Conservation (phyloP, 75 land plant genomes). For the Pseudotsuga menziesii region DNA sequence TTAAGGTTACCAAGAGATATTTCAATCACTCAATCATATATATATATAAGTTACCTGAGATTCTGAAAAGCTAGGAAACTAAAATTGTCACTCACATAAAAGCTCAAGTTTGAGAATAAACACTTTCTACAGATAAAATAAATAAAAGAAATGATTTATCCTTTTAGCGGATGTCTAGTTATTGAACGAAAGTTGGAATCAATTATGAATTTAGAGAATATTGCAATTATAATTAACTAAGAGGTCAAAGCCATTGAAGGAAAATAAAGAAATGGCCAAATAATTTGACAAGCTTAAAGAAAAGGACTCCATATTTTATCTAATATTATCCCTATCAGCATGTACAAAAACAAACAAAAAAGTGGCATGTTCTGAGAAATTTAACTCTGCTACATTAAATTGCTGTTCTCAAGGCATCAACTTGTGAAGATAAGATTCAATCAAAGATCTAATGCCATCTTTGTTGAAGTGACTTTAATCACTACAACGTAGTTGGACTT, state of each 20-base stretch:
- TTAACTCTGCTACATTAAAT: neutral
- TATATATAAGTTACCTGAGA: neutral
- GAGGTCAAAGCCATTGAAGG: neutral
- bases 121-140: neutral
- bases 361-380: neutral
- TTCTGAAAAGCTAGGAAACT: neutral
- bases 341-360: neutral
- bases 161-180: neutral
- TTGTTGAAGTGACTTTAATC: no score
- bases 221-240: neutral
- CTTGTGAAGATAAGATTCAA: neutral
- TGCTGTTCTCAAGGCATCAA: neutral
- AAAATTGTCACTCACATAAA: conserved; percentile 1
- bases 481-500: no score
- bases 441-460: no score
- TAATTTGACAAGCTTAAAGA: neutral
- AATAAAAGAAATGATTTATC: neutral
- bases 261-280: neutral
- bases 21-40: neutral
- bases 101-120: neutral
- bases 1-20: neutral
- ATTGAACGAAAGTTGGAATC: neutral
- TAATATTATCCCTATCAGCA: neutral
- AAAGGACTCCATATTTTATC: neutral
- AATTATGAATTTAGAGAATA: neutral